Conservation (phyloP, 306 rosid species). For the Morella rubra region DNA sequence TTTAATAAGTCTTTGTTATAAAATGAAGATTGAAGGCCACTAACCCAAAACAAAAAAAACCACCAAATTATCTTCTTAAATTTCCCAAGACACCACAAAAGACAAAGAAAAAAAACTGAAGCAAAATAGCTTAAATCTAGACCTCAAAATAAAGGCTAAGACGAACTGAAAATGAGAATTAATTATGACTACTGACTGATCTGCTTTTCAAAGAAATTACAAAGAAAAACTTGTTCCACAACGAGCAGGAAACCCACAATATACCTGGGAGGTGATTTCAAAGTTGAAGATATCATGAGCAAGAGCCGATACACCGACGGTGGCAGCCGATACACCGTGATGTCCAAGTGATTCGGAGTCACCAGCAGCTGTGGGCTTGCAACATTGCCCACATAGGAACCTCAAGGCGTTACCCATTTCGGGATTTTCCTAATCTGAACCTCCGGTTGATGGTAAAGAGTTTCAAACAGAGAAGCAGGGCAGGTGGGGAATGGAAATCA, state of each 20-base stretch:
- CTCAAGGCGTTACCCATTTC: conserved; percentile 67
- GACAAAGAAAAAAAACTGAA: no score
- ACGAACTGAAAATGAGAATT: no score
- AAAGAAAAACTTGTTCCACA: not conserved
- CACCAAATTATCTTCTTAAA: no score
- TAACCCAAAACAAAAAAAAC: no score
- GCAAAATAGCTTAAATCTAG: no score
- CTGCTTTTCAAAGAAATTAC: not conserved
- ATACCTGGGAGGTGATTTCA: conserved; percentile 79
- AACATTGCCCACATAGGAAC: conserved; percentile 47
- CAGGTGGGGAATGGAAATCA: not conserved
- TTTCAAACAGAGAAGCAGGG: not conserved
- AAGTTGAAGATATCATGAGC: conserved; percentile 74
- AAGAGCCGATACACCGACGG: conserved; percentile 69
- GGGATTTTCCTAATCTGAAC: conserved; percentile 14
- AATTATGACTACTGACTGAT: no score
- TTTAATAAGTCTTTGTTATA: no score
- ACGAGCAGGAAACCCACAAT: no score
- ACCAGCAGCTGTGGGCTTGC: conserved; percentile 46
- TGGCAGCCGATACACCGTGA: conserved; percentile 55
- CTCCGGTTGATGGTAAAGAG: conserved; percentile 8
- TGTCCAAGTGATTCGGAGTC: conserved; percentile 47
- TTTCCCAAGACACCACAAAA: no score
- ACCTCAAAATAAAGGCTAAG: no score
- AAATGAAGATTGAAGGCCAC: no score